Evolutionary conservation across 345 rosid species (phyloP).

Genomic region (Eucalyptus regnans): DNA sequence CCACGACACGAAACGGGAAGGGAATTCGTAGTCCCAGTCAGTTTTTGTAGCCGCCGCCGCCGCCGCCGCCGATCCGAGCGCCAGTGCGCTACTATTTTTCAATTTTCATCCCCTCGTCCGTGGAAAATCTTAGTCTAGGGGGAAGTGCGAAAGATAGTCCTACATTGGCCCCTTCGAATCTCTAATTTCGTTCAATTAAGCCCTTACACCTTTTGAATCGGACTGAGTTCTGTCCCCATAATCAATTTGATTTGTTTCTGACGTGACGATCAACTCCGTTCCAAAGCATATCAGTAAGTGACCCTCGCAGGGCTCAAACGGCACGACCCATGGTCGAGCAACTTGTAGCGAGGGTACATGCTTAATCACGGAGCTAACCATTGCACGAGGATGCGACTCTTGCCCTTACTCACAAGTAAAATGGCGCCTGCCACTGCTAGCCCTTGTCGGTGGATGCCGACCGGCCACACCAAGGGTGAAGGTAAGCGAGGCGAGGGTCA

Average conservation of each 20-base stretch:
- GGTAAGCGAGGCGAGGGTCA: not conserved
- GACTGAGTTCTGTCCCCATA: not conserved
- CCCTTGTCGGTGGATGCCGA: not conserved
- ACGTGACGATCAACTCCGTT: not conserved
- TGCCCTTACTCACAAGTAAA: not conserved
- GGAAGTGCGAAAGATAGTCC: not conserved
- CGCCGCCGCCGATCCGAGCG: not conserved
- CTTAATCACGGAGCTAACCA: not conserved
- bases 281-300: not conserved
- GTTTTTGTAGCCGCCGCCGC: not conserved
- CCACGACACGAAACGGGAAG: not conserved
- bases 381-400: not conserved
- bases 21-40: not conserved
- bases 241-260: not conserved
- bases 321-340: not conserved
- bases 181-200: not conserved
- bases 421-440: not conserved
- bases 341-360: no score
- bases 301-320: not conserved
- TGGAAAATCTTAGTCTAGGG: not conserved
- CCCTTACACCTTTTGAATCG: not conserved
- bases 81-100: not conserved
- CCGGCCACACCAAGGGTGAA: no score
- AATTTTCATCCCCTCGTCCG: not conserved
- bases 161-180: not conserved